Base-by-base conservation (phyloP, 805 yeast genomes). In the Helenozyma rhizophorensis region DNA sequence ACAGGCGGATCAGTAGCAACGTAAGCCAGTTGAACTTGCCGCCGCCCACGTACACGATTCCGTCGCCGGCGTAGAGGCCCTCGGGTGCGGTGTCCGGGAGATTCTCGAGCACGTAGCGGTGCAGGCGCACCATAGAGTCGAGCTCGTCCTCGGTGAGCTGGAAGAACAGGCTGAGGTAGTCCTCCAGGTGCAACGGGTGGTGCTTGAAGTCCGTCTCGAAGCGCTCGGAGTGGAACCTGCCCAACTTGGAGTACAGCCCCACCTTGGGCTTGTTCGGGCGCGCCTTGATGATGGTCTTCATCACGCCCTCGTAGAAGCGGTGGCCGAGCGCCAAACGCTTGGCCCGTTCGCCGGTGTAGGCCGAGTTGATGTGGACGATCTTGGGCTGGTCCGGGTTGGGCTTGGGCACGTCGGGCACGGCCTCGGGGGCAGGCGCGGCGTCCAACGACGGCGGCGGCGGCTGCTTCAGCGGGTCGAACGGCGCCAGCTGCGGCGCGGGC, bases 21-120 rank as follows among this genome's bases (percentile, higher is more conserved):
- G 86, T 76, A 47, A 81, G 67, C 72, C 90, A 80, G 40, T 83
- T 77, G 56, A 77, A 83, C 45, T 73, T 74, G 3, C 89, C 93
- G 26, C 95, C 95, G 22, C 90, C 94, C 18, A 84, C 88, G 48
- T 68, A 78, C 17, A 75, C 90, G 13, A 80, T 68, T 8, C 80
- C 85, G 36, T 70, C 62, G 1, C 80, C 65, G 15, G 49, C 31
- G 40, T 65, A 65, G n/a, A 65, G 45, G 9, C 55, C 54, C 6
- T 43, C 33, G 1, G 70, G 70, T 4, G 67, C 58, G 4, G 24
- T 21, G 2, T 51, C 78, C 4, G 83, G 52, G 14, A 81, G 49
- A 21, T 56, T 59, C 2, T 53, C 51, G 14, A 73, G 67, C 12
- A 76, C 72, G 27, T 48, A 45, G 8, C 44, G 38, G 52, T 81